Base-by-base conservation (phyloP, 139 green algal species). In the Chlamydomonas applanata region DNA sequence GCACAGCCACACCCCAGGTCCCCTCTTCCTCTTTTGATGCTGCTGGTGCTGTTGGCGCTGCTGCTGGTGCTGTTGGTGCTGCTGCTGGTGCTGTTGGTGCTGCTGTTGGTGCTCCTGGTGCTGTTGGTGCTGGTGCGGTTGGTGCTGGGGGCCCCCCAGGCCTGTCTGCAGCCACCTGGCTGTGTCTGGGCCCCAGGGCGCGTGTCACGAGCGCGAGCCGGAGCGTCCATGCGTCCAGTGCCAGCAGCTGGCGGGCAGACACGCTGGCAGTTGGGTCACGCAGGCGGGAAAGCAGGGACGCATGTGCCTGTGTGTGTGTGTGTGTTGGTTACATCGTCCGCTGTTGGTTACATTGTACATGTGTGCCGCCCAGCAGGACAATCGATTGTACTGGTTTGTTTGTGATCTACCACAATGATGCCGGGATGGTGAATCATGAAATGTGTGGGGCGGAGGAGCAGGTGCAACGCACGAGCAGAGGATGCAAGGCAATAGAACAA, bases 141-240 rank as follows among this genome's bases (percentile, higher is more conserved):
- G 16, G 13, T 20, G 5, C 13, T 62, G 54, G 11, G 54, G 27
- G 54, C 16, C 22, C 54, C 16, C 54, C 27, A n/a, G 22, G 5
- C 54, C 54, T 7, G 5, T 22, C 54, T 62, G 29, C 13, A 29
- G 54, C 22, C 16, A 62, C 29, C 13, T n/a, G 54, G 4, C 5
- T 20, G 29, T 9, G 29, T 62, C 11, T 62, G 16, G 29, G 29
- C 4, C 13, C 16, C 59, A 62, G 20, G 13, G 20, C 20, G 53
- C 24, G 53, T 14, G 24, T 33, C 11, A 7, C 20, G 9, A 29
- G 53, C 53, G 24, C 20, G 9, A 62, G 53, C 11, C 53, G 24
- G n/a, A 66, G 59, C n/a, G 59, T 66, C 59, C 59, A 66, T 3
- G n/a, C n/a, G 11, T 66, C n/a, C 24, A 66, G 30, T 4, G 59